Evolutionary conservation across 495 filamentous ascomycete genomes (phyloP).

Genomic region (Penicillium samsonianum): DNA sequence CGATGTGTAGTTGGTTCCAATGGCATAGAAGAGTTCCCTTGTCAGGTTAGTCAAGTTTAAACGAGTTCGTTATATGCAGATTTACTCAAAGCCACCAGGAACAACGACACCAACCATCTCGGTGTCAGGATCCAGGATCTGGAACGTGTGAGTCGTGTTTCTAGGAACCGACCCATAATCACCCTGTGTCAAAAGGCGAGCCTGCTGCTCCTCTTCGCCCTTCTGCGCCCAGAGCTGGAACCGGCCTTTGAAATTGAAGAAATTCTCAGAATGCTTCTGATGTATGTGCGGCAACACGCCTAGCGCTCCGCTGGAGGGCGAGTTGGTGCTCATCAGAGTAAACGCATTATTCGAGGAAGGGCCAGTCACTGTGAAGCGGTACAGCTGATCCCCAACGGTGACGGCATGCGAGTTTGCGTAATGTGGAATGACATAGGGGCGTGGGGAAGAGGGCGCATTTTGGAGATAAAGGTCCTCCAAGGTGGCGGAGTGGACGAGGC

Average conservation of each 20-base stretch:
- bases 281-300: conserved; percentile 48
- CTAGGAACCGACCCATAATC: conserved; percentile 43
- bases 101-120: conserved; percentile 46
- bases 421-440: conserved; percentile 36
- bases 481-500: conserved; percentile 16
- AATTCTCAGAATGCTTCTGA: conserved; percentile 46
- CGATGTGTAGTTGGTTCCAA: conserved; percentile 32
- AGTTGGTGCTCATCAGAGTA: conserved; percentile 45
- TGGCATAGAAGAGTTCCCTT: conserved; percentile 41
- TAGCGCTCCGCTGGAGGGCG: conserved; percentile 27
- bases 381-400: conserved; percentile 29
- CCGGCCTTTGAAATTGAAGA: conserved; percentile 46
- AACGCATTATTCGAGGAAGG: conserved; percentile 45
- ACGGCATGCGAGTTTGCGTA: conserved; percentile 35
- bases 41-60: not conserved
- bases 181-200: conserved; percentile 38
- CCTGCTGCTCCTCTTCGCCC: conserved; percentile 31
- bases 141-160: conserved; percentile 50
- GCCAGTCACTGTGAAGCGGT: conserved; percentile 43
- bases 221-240: conserved; percentile 50
- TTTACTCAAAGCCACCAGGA: conserved; percentile 49
- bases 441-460: conserved; percentile 30
- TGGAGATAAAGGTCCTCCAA: conserved; percentile 30
- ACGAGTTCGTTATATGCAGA: not conserved
- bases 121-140: conserved; percentile 47